Percentiles rank a stretch among this genome's conserved stretches.
Evolutionary conservation across 2,329 filamentous ascomycete species (phyloP).

Genomic region (Pezizomycotina sp.): DNA sequence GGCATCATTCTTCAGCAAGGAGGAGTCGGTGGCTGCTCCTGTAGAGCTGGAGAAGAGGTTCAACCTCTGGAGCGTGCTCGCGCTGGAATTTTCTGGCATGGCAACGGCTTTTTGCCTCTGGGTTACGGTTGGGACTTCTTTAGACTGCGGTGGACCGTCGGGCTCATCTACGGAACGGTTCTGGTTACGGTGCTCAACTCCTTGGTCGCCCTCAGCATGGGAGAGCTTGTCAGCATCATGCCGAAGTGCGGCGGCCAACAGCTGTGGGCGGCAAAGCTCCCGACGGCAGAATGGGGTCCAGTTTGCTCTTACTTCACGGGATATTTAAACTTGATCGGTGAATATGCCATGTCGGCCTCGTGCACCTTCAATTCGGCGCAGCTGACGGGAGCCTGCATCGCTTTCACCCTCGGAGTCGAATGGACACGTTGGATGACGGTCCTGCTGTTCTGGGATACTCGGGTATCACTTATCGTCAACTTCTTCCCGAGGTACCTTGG

Average conservation of each 20-base stretch:
- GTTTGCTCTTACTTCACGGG: conserved; percentile 17
- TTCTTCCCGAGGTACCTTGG: conserved; percentile 17
- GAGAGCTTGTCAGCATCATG: conserved; percentile 18
- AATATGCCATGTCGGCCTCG: conserved; percentile 19
- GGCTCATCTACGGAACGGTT: conserved; percentile 16
- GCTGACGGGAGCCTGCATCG: conserved; percentile 14
- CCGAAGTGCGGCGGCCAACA: conserved; percentile 18
- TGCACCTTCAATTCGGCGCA: conserved; percentile 19
- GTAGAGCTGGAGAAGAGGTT: conserved; percentile 19
- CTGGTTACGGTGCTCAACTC: conserved; percentile 17
- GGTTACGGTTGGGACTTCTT: conserved; percentile 18
- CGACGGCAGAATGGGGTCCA: conserved; percentile 11
- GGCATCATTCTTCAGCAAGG: no score
- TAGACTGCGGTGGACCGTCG: conserved; percentile 19
- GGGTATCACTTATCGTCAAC: conserved; percentile 14
- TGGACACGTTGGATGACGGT: conserved; percentile 19
- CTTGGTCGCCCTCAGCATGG: conserved; percentile 15
- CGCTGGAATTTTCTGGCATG: conserved; percentile 19
- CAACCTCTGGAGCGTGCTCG: conserved; percentile 18
- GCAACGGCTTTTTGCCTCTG: conserved; percentile 18
- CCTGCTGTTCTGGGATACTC: conserved; percentile 15
- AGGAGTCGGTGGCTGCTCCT: no score
- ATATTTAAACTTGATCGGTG: conserved; percentile 17
- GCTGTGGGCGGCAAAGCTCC: conserved; percentile 8
- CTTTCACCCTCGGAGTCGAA: conserved; percentile 8